Base-by-base conservation (phyloP, 2,329 filamentous ascomycete genomes). In the Calonectria honghensis region DNA sequence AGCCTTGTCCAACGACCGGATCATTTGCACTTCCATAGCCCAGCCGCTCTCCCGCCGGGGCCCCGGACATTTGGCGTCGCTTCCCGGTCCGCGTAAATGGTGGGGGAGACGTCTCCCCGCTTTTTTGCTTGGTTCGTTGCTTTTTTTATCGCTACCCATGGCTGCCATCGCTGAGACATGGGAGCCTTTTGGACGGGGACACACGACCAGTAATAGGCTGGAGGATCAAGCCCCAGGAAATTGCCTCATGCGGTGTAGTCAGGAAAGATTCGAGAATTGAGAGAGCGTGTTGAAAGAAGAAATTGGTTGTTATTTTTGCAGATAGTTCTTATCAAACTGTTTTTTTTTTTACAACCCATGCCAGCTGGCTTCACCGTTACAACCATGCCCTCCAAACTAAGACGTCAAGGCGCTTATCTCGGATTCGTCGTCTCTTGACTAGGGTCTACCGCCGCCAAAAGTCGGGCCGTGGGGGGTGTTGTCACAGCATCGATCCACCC, bases 41-140 rank as follows among this genome's bases (percentile, higher is more conserved):
- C 52, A 51, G 41, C 45, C 52, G 37, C 37, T 29, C 27, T 32
- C 54, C 51, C 35, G 61, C 72, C 73, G 73, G 76, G 76, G 74
- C 76, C 77, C 76, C 76, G 67, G 78, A 78, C 48, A 39, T 41
- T 61, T 69, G 51, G 59, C 51, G 50, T 59, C 41, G 41, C 37
- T 39, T 74, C 68, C 76, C 71, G 74, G 78, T 54, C 72, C 69
- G 73, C 37, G 37, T 73, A 27, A 73, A 73, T 65, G 61, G 70
- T 76, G 77, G 63, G 37, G 65, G 63, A 57, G 68, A 66, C 59
- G 29, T 5, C 48, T 37, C 72, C 51, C 71, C 59, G 51, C 71
- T 75, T 68, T 76, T 54, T 61, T 61, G 13, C 31, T 63, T 61
- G 57, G 32, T 61, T 88, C 80, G 35, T 64, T 59, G 39, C 61